Base-by-base conservation (phyloP, 768 basidiomycete species). In the Austroboletus eburneus region DNA sequence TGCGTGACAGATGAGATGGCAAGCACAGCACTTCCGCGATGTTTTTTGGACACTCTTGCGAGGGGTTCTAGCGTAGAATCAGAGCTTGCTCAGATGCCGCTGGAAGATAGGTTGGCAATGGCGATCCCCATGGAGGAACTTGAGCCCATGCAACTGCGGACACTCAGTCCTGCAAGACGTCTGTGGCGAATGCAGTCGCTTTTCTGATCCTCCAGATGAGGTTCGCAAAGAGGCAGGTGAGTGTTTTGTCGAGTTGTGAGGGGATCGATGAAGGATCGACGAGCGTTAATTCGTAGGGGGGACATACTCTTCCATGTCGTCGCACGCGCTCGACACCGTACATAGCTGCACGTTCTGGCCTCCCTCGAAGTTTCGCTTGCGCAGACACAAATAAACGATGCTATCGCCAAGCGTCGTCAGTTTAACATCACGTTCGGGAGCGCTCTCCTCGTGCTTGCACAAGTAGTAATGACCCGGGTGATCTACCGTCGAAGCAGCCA, bases 381-480 rank as follows among this genome's bases (percentile, higher is more conserved):
- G n/a, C n/a, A n/a, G n/a, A 60, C 70, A 2, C 36, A 38, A 1
- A 55, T 66, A 7, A 57, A 65, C 32, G 71, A 69, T 12, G 43
- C 48, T 12, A 39, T 32, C 3, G 68, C 48, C 14, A 69, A 60
- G 27, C 80, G 79, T 51, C 72, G 72, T 35, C 54, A 58, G 27
- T 56, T 74, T 18, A 52, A 58, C 1, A 24, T 81, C 18, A 80
- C 80, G 0, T 75, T n/a, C n/a, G n/a, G n/a, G n/a, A n/a, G n/a
- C n/a, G n/a, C n/a, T n/a, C n/a, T n/a, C n/a, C n/a, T n/a, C n/a
- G n/a, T n/a, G n/a, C n/a, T 82, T 30, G 80, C 67, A 2, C 81
- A 83, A 55, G n/a, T 64, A 80, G 10, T 78, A 75, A 61, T 77
- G 43, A 68, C 79, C 5, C 75, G 80, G 1, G 53, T 80, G 8